Percentiles rank a stretch among this genome's conserved stretches.
Evolutionary conservation across 257 asterid genomes (phyloP).

Genomic region (Scutellaria baicalensis): DNA sequence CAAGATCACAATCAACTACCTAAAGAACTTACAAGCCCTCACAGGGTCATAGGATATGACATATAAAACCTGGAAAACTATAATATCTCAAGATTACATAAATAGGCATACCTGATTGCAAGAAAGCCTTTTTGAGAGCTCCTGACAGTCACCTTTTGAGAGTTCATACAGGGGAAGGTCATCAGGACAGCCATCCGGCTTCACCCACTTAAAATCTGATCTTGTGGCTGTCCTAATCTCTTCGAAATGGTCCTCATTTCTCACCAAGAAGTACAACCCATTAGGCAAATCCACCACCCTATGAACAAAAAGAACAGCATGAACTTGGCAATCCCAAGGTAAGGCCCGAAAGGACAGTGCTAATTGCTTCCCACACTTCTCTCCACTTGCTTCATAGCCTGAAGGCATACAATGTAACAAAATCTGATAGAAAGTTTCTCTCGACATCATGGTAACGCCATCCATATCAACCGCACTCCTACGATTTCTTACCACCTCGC

Average conservation of each 20-base stretch:
- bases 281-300: conserved; percentile 70
- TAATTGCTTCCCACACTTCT: conserved; percentile 49
- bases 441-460: conserved; percentile 51
- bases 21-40: neutral
- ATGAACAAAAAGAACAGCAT: conserved; percentile 80
- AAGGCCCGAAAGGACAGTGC: conserved; percentile 73
- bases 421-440: conserved; percentile 77
- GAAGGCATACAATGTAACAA: conserved; percentile 83
- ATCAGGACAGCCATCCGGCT: conserved; percentile 79
- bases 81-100: neutral
- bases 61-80: neutral
- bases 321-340: conserved; percentile 77
- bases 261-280: conserved; percentile 77
- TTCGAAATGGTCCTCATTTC: conserved; percentile 62
- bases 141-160: conserved; percentile 43
- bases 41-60: neutral
- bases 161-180: conserved; percentile 83
- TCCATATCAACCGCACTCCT: conserved; percentile 99
- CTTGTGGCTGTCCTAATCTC: conserved; percentile 55
- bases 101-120: conserved; percentile 66
- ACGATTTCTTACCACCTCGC: conserved; percentile 72
- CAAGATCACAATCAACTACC: neutral
- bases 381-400: conserved; percentile 32
- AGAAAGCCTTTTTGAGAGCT: conserved; percentile 65
- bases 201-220: conserved; percentile 69